Evolutionary conservation across 768 basidiomycete species (phyloP).

Genomic region (Mrakia blollopis): DNA sequence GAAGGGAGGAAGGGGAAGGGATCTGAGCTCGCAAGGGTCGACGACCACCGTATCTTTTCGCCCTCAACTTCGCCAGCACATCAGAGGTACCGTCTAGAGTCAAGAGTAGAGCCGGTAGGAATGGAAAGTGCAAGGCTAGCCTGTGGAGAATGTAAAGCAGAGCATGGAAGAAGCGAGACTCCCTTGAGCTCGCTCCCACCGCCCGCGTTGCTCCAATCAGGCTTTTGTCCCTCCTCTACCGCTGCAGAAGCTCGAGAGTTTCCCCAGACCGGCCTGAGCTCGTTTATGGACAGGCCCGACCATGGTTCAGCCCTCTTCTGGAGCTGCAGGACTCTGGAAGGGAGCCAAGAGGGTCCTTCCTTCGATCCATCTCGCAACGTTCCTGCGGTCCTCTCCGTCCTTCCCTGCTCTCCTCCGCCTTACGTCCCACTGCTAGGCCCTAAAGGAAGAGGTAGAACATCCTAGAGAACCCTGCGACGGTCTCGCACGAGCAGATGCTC

Average conservation of each 20-base stretch:
- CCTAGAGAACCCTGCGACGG: background rate
- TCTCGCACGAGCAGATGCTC: background rate
- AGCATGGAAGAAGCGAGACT: background rate
- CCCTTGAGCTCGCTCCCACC: background rate
- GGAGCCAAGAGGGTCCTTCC: too few relatives aligned
- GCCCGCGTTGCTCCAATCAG: background rate
- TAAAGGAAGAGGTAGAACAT: background rate
- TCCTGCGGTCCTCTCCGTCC: conserved; percentile 4
- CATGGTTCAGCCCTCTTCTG: too few relatives aligned
- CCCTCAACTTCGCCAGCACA: background rate
- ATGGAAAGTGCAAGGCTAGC: too few relatives aligned
- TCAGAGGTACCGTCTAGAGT: fast-evolving
- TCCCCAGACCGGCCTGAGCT: too few relatives aligned
- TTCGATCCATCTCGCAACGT: conserved; percentile 14
- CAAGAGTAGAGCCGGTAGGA: too few relatives aligned
- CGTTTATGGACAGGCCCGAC: too few relatives aligned
- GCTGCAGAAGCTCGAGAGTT: too few relatives aligned
- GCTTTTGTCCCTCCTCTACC: too few relatives aligned
- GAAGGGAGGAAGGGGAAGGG: background rate
- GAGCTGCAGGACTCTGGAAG: too few relatives aligned
- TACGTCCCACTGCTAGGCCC: too few relatives aligned
- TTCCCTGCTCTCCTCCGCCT: background rate
- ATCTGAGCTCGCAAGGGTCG: background rate
- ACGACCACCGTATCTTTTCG: background rate
- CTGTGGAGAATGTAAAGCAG: too few relatives aligned